phyloP scores from a whole-genome alignment of 192 early-diverging fungal species.

The Mortierella hygrophila region DNA sequence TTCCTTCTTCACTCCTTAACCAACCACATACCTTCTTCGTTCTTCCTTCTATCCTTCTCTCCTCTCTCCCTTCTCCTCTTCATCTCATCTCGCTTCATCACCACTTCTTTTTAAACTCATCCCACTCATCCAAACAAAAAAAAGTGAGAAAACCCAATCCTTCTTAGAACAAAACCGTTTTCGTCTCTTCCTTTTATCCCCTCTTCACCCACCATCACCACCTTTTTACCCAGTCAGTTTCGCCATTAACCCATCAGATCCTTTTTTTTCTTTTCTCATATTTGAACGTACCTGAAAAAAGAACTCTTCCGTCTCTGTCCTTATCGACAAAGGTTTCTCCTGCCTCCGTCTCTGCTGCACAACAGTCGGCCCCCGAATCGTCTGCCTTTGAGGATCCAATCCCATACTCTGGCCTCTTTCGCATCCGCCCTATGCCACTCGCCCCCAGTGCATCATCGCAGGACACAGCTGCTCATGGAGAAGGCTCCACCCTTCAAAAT shows the following conservation, averaged over 20 bases:
- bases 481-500: not conserved
- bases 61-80: not conserved
- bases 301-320: not conserved
- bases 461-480: slow-evolving; percentile 12
- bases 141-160: not conserved
- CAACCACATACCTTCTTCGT: not conserved
- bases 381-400: slow-evolving; percentile 51
- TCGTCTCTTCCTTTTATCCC: not conserved
- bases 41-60: not conserved
- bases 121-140: not conserved
- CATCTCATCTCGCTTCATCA: not conserved
- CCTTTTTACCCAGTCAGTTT: not conserved
- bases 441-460: slow-evolving; percentile 28
- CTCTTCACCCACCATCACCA: no score
- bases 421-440: slow-evolving; percentile 55
- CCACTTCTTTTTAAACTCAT: not conserved
- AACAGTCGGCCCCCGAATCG: slow-evolving; percentile 20
- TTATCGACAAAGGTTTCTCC: not conserved
- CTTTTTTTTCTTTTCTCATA: not conserved
- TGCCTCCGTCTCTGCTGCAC: not conserved
- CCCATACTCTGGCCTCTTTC: slow-evolving; percentile 53
- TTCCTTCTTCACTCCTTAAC: not conserved
- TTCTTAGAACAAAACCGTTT: not conserved
- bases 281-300: not conserved
- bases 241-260: not conserved